A percentile compares a stretch with the other conserved stretches of the same genome.
Evolutionary conservation across 345 rosid species (phyloP).

Genomic region (Ceriops decandra): DNA sequence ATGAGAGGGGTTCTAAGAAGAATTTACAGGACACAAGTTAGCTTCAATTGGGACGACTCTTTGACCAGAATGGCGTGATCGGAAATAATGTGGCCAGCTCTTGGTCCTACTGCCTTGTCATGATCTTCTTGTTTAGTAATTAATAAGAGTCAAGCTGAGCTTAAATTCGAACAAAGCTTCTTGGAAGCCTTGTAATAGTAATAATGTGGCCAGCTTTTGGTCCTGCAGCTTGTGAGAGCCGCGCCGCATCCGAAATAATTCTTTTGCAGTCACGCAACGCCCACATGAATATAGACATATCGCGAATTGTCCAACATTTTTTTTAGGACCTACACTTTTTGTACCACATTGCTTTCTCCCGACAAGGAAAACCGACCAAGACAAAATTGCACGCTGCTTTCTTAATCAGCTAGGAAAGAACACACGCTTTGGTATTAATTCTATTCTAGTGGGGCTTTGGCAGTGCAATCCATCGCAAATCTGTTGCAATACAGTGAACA

Average conservation of each 20-base stretch:
- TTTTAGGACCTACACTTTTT: conserved; percentile 12
- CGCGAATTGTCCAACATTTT: conserved; percentile 16
- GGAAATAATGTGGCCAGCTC: conserved; percentile 8
- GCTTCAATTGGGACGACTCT: conserved; percentile 11
- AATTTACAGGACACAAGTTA: conserved; percentile 9
- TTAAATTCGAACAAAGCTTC: background rate
- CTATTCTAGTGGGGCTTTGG: conserved; percentile 13
- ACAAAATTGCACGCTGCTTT: conserved; percentile 4
- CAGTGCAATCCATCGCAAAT: conserved; percentile 27
- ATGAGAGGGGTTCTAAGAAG: conserved; percentile 15
- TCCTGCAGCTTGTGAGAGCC: background rate
- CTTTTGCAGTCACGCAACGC: background rate
- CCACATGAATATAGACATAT: conserved; percentile 14
- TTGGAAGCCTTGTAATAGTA: conserved; percentile 11
- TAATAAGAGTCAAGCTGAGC: background rate
- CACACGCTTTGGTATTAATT: conserved; percentile 19
- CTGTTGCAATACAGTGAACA: background rate
- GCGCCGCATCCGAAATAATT: background rate
- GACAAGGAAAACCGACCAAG: conserved; percentile 12
- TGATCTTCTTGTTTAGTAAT: too few relatives aligned
- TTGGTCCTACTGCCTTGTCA: conserved; percentile 25
- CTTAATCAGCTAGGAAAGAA: conserved; percentile 21
- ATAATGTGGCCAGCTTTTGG: background rate
- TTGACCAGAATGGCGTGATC: conserved; percentile 16
- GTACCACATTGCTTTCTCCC: conserved; percentile 23